phyloP scores from a whole-genome alignment of 192 early-diverging fungal genomes.

The Coemansia brasiliensis region DNA sequence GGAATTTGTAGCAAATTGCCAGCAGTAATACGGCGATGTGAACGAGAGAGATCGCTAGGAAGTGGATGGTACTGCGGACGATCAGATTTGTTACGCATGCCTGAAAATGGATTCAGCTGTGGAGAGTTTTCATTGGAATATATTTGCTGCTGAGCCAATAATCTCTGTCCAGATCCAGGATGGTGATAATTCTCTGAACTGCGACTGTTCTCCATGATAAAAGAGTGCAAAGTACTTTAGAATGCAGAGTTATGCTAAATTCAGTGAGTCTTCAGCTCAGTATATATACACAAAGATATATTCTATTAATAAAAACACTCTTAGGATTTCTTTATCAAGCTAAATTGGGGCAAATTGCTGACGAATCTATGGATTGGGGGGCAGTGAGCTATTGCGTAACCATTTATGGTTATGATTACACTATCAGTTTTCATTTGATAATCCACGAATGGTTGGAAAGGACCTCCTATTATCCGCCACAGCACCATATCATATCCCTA shows the following conservation, averaged over 20 bases:
- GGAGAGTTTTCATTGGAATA: conserved; percentile 1
- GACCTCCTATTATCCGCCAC: too few species aligned
- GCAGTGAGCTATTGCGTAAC: neutral
- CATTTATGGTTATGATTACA: neutral
- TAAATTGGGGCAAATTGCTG: too few species aligned
- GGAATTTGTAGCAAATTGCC: neutral
- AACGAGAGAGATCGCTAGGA: conserved; percentile 1
- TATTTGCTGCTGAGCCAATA: conserved; percentile 4
- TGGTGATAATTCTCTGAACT: neutral
- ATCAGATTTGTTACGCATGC: conserved; percentile 5
- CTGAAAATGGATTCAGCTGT: neutral
- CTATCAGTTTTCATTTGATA: neutral
- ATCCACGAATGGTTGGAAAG: neutral
- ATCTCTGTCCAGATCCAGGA: neutral
- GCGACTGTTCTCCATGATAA: too few species aligned
- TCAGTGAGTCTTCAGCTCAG: too few species aligned
- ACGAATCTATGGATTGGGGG: conserved; percentile 1
- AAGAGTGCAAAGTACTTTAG: too few species aligned
- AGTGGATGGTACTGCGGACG: conserved; percentile 10
- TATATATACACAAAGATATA: too few species aligned
- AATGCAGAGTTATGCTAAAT: too few species aligned
- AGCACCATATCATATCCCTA: neutral
- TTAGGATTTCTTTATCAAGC: too few species aligned
- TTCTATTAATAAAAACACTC: too few species aligned
- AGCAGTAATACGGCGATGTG: neutral